Evolutionary conservation across 2,329 filamentous ascomycete species (phyloP).

Genomic region (Decorospora gaudefroyi): DNA sequence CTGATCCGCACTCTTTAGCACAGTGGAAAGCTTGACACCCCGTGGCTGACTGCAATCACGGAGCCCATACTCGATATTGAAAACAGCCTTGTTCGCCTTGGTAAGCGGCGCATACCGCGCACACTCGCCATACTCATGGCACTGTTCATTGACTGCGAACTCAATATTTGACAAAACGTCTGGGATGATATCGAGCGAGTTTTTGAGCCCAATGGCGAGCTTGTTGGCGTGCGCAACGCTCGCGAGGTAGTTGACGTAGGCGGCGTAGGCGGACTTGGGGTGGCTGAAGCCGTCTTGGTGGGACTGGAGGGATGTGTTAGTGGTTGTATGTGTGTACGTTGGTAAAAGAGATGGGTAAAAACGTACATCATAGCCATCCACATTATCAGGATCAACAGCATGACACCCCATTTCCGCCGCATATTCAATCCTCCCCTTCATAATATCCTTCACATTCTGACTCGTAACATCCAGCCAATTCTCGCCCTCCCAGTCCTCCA

Average conservation of each 20-base stretch:
- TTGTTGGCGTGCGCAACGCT: slow-evolving; percentile 57
- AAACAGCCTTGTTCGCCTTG: slow-evolving; percentile 66
- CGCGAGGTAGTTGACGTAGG: slow-evolving; percentile 65
- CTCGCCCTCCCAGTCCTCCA: slow-evolving; percentile 57
- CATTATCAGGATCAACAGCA: slow-evolving; percentile 71
- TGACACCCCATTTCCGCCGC: slow-evolving; percentile 66
- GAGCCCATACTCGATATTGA: slow-evolving; percentile 70
- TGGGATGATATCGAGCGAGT: slow-evolving; percentile 63
- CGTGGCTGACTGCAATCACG: slow-evolving; percentile 13
- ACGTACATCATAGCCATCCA: slow-evolving; percentile 63
- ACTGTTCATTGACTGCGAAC: slow-evolving; percentile 72
- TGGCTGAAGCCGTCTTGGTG: slow-evolving; percentile 64
- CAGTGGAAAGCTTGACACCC: slow-evolving; percentile 23
- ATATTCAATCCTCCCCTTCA: slow-evolving; percentile 62
- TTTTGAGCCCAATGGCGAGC: slow-evolving; percentile 69
- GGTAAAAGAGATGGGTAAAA: neutral
- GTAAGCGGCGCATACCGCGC: slow-evolving; percentile 61
- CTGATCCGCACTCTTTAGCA: slow-evolving; percentile 23
- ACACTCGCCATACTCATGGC: slow-evolving; percentile 57
- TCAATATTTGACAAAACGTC: slow-evolving; percentile 57
- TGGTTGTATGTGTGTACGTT: neutral
- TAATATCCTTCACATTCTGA: slow-evolving; percentile 63
- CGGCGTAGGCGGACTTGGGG: slow-evolving; percentile 59
- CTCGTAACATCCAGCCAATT: slow-evolving; percentile 66
- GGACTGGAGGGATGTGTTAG: no score